phyloP scores from a whole-genome alignment of 768 basidiomycete species.

The Ramaria sp. region DNA sequence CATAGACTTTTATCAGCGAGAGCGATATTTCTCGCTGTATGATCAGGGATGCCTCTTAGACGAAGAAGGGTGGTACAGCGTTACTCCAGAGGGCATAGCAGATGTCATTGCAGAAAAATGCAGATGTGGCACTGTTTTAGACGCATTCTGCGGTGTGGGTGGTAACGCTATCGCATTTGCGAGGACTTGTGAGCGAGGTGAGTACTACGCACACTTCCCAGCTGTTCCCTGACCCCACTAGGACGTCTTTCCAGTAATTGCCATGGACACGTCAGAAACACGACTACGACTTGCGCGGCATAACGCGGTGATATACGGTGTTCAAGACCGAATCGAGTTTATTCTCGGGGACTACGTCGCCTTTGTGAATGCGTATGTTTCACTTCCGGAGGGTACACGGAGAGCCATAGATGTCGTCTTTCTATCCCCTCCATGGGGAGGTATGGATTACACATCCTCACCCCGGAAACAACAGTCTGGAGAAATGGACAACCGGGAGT shows the following conservation, averaged over 20 bases:
- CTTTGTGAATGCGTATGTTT: conserved; percentile 53
- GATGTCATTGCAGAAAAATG: conserved; percentile 89
- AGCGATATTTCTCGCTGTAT: conserved; percentile 72
- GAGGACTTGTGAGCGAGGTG: conserved; percentile 91
- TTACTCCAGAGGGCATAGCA: conserved; percentile 92
- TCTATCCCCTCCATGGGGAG: conserved; percentile 93
- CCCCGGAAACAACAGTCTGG: conserved; percentile 3
- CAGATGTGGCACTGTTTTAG: conserved; percentile 72
- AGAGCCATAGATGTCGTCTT: conserved; percentile 72
- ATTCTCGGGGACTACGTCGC: conserved; percentile 76
- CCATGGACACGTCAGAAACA: conserved; percentile 75
- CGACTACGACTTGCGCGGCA: conserved; percentile 88
- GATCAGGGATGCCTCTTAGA: conserved; percentile 79
- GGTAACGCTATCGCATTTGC: conserved; percentile 98
- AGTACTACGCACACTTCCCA: not conserved
- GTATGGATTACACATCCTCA: conserved; percentile 27
- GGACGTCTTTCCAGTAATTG: conserved; percentile 59
- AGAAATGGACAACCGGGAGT: conserved; percentile 6
- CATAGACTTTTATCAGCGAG: conserved; percentile 78
- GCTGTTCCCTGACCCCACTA: not conserved
- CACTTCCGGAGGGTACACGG: conserved; percentile 13
- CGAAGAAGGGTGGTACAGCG: conserved; percentile 95
- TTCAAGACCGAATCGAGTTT: conserved; percentile 92
- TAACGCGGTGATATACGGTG: conserved; percentile 90
- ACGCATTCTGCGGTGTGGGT: conserved; percentile 96